phyloP scores from a whole-genome alignment of 2,329 filamentous ascomycete genomes.

The Cadophora gregata region DNA sequence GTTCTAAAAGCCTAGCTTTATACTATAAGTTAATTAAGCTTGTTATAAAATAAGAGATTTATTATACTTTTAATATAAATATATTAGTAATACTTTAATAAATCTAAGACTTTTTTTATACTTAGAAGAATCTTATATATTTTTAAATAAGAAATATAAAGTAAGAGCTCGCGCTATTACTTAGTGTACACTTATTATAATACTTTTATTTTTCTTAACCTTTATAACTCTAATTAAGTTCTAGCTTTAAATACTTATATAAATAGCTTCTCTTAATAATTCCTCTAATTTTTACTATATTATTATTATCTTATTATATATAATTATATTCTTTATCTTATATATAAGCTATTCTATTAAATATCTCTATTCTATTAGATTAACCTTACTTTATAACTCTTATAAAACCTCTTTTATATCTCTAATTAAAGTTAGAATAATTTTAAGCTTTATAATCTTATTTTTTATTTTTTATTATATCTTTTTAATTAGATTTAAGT shows the following conservation, averaged over 20 bases:
- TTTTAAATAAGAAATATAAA: not conserved
- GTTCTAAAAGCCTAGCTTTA: too few species aligned
- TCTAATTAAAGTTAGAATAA: not conserved
- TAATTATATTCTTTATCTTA: not conserved
- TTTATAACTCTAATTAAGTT: not conserved
- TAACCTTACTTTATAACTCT: not conserved
- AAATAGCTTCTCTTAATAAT: not conserved
- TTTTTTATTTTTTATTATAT: not conserved
- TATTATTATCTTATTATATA: not conserved
- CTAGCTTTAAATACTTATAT: not conserved
- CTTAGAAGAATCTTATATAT: not conserved
- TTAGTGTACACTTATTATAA: not conserved
- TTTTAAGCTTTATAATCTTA: not conserved
- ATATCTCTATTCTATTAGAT: not conserved
- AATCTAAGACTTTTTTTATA: too few species aligned
- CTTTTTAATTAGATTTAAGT: not conserved
- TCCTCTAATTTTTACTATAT: not conserved
- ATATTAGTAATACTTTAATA: too few species aligned
- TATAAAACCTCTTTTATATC: not conserved
- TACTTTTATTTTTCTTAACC: not conserved
- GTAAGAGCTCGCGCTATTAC: not conserved
- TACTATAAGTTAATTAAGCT: too few species aligned
- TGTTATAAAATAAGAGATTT: too few species aligned
- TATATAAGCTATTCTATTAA: not conserved
- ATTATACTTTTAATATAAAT: too few species aligned